Evolutionary conservation across 768 basidiomycete species (phyloP), one percentile per base, ranked within the genome.

Genomic region (Tylopilus felleus): DNA sequence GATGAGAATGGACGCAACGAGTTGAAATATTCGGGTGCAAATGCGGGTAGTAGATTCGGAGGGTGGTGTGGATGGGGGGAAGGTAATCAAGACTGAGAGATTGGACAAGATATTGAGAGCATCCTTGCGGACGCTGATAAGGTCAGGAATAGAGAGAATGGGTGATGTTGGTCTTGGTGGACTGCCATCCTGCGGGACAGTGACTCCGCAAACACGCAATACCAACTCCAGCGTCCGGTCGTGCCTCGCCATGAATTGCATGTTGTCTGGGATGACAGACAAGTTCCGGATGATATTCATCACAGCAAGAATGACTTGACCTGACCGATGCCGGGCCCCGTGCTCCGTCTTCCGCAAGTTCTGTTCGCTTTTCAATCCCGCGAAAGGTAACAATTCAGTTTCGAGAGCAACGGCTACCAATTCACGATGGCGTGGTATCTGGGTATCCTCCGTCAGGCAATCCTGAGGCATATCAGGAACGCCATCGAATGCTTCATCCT

Each of bases 211-310:
- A n/a, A 92, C 58, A 10, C 86, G 85, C 25, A 93, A 75, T 46
- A 94, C 62, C 25, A 90, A 62, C 60, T 84, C 80, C 33, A 92
- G 69, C 13, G 90, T 68, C 47, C 84, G 77, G 7, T 80, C 78
- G 54, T 90, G 84, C 38, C 74, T 78, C 1, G 85, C 80, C 62
- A 96, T 75, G 62, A 81, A 83, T 41, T 75, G 74, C 56, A 78
- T 68, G 62, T 96, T 96, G 58, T 95, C 88, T 8, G 71, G 73
- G 53, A 86, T 75, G 56, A 84, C 74, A n/a, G 90, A 83, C 60
- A 97, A 77, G 73, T 96, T 97, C 43, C 93, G 89, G 49, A 98
- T 75, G 63, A 98, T 83, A 68, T 90, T 93, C 42, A 85, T 70
- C 49, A 88, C 76, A 17, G 83, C 74, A 27, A 91, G 77, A 45